phyloP scores from a whole-genome alignment of 805 yeast genomes.

The Debaryomyces hansenii region DNA sequence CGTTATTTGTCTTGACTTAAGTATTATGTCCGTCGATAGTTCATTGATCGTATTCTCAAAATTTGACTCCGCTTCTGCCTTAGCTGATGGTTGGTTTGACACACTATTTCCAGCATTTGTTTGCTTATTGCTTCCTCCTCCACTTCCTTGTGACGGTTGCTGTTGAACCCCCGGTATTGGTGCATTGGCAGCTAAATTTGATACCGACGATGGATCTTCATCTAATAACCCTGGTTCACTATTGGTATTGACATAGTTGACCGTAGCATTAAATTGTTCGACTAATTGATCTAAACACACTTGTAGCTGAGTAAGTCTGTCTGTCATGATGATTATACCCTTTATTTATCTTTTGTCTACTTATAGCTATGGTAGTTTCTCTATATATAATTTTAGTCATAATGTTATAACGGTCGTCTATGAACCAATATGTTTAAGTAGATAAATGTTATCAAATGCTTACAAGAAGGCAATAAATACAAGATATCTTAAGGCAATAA shows the following conservation, averaged over 20 bases:
- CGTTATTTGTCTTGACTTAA: slow-evolving; percentile 83
- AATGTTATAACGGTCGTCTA: too few species aligned
- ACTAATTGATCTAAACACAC: slow-evolving; percentile 80
- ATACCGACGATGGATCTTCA: slow-evolving; percentile 62
- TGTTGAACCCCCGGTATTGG: slow-evolving; percentile 43
- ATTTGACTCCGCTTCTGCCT: slow-evolving; percentile 15
- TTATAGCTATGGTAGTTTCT: too few species aligned
- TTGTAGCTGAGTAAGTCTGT: slow-evolving; percentile 86
- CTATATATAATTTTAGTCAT: too few species aligned
- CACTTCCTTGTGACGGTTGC: slow-evolving; percentile 7
- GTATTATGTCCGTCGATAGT: slow-evolving; percentile 77
- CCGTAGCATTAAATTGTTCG: slow-evolving; percentile 77
- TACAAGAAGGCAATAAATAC: background rate
- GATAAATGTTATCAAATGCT: too few species aligned
- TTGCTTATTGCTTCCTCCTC: slow-evolving; percentile 13
- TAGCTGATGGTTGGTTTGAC: slow-evolving; percentile 15
- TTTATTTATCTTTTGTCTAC: too few species aligned
- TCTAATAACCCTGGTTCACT: slow-evolving; percentile 48
- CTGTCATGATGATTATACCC: slow-evolving; percentile 57
- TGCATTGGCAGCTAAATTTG: slow-evolving; percentile 62
- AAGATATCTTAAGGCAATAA: background rate
- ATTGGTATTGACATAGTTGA: slow-evolving; percentile 59
- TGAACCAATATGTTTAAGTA: too few species aligned
- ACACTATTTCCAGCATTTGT: slow-evolving; percentile 15
- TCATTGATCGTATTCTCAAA: slow-evolving; percentile 62